These are phyloP conservation scores for Metarhizium humberi DNA, from an alignment of 2,329 filamentous ascomycete species.

Conservation along the genomic window DNA sequence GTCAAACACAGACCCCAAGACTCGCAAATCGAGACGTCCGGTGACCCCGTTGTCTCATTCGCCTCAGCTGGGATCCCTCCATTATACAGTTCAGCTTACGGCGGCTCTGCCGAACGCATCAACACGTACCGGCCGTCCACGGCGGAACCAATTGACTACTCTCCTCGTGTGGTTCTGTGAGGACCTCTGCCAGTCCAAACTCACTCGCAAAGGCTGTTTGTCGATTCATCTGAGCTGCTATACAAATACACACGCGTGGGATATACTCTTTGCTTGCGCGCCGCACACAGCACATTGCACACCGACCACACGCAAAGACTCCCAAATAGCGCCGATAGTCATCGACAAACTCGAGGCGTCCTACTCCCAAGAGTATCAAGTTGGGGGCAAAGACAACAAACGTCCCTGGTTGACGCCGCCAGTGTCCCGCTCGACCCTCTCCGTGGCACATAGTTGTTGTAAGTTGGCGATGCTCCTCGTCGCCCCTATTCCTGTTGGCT, in stretches of 20 bases:
- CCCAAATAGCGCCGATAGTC: constrained; percentile 1
- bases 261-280: not conserved
- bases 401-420: not conserved
- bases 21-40: not conserved
- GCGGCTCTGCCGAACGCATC: not conserved
- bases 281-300: not conserved
- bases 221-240: not conserved
- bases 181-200: not conserved
- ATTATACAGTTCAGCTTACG: not conserved
- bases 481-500: not conserved
- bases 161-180: too few species aligned
- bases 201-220: not conserved
- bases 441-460: constrained; percentile 3
- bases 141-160: not conserved
- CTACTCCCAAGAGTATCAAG: not conserved
- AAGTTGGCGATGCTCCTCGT: constrained; percentile 3
- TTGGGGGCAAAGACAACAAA: constrained; percentile 1
- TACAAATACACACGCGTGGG: not conserved
- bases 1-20: not conserved
- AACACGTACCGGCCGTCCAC: not conserved
- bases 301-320: not conserved
- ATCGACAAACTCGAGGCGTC: not conserved
- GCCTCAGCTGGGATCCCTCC: not conserved
- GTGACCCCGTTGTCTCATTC: not conserved
- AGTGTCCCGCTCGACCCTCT: constrained; percentile 5